Evolutionary conservation across 2,329 filamentous ascomycete species (phyloP), one percentile per base, ranked within the genome.

Genomic region (Coniochaeta sp.): DNA sequence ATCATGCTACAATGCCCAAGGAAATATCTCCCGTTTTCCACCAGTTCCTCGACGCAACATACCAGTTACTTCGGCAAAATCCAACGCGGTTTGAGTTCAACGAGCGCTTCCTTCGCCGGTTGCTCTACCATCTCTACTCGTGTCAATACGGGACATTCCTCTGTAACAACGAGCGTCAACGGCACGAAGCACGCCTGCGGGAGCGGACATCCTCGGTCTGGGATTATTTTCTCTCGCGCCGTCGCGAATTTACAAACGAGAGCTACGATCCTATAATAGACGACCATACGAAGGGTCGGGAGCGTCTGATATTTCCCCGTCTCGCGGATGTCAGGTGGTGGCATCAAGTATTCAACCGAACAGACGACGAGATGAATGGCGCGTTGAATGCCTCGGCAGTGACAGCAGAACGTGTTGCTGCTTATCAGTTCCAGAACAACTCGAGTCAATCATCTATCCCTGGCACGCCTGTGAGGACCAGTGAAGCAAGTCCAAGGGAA

Each of bases 141-240:
- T 96, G 93, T 65, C 95, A 99, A 71, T 99, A 97, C 64, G 95
- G 95, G 54, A 97, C 93, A 0, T 99, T 99, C 71, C 80, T 99
- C 5, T 96, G 90, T 74, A 97, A 99, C 75, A 96, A 86, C 60
- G 95, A 99, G 72, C 95, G 92, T 69, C 90, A 96, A 68, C 87
- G 95, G 3, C 78, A 85, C 17, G 89, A 95, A 50, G 82, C 85
- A 24, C 81, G 79, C 30, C 86, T 90, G 1, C 78, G 80, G 42
- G 87, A 92, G 67, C 82, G 85, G 59, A 96, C 92, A 3, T 82
- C 89, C 3, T 96, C 91, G 24, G 95, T 97, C 1, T 99, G 95
- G 95, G 89, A 95, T 66, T 97, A 98, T 71, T 98, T 99, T 73
- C 77, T 98, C 8, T 86, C 89, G 50, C 85, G 93, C 12, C 87